Conservation (phyloP, 768 basidiomycete species). For the Lactarius trivialis region DNA sequence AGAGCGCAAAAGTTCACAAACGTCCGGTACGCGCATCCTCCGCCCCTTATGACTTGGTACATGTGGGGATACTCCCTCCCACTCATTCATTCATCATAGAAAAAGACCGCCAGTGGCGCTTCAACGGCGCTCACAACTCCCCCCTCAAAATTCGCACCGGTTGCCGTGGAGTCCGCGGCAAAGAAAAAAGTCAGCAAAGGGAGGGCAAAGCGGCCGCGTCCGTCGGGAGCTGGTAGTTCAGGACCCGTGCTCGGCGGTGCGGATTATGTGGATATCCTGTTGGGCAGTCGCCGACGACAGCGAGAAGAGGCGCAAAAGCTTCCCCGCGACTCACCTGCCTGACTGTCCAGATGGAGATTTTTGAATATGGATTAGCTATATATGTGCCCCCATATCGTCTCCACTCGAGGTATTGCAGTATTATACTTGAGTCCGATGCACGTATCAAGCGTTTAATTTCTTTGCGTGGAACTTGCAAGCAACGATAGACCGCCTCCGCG, state of each 20-base stretch:
- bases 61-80: neutral
- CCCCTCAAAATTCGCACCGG: constrained; percentile 19
- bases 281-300: constrained; percentile 65
- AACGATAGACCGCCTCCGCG: neutral
- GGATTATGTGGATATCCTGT: constrained; percentile 68
- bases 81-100: constrained; percentile 4
- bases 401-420: neutral
- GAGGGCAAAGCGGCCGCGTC: constrained; percentile 30
- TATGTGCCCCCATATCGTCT: neutral
- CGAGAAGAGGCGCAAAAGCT: constrained; percentile 61
- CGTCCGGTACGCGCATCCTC: constrained; percentile 38
- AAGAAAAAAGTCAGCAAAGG: constrained; percentile 45
- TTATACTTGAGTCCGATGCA: neutral
- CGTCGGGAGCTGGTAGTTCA: constrained; percentile 25
- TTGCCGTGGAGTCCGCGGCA: constrained; percentile 25
- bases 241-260: constrained; percentile 59
- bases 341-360: too few relatives aligned
- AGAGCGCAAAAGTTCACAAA: constrained; percentile 62
- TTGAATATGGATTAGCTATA: too few relatives aligned
- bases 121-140: constrained; percentile 12
- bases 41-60: neutral
- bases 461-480: neutral
- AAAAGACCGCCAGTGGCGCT: constrained; percentile 26
- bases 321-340: constrained; percentile 26
- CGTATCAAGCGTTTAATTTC: neutral